phyloP scores from a whole-genome alignment of 768 basidiomycete species.

The Collybiopsis luxurians region DNA sequence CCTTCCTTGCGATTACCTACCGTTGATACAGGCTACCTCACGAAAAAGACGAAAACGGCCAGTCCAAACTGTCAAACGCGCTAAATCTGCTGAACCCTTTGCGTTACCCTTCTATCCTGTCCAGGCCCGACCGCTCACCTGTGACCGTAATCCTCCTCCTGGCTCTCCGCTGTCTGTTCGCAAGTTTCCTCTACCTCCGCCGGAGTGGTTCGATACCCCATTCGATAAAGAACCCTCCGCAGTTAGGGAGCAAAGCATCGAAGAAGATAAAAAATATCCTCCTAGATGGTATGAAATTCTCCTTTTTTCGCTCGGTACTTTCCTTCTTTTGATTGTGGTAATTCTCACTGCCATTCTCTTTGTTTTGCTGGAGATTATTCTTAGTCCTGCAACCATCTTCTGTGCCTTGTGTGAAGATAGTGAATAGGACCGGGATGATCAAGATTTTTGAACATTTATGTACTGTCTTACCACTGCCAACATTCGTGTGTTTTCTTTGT shows the following conservation, averaged over 20 bases:
- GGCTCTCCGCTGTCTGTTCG: neutral
- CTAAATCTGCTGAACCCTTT: neutral
- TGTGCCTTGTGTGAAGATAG: too few relatives aligned
- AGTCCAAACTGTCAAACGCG: neutral
- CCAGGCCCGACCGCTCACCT: neutral
- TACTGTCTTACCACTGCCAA: too few relatives aligned
- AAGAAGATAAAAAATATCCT: neutral
- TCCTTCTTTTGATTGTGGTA: neutral
- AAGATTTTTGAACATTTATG: too few relatives aligned
- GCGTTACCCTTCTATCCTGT: neutral
- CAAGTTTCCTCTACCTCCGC: neutral
- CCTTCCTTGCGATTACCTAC: constrained; percentile 1
- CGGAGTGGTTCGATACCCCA: constrained; percentile 6
- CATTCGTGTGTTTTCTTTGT: too few relatives aligned
- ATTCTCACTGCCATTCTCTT: neutral
- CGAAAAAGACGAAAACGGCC: neutral
- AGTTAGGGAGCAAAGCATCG: neutral
- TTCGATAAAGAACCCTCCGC: neutral
- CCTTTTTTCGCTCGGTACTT: neutral
- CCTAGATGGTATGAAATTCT: neutral
- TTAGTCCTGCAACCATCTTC: too few relatives aligned
- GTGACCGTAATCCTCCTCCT: neutral
- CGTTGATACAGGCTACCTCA: neutral
- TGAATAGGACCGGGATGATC: too few relatives aligned
- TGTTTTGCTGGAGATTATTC: neutral